These are phyloP conservation scores for Cladobotryum mycophilum DNA, from an alignment of 2,329 filamentous ascomycete species.

Conservation along the genomic window DNA sequence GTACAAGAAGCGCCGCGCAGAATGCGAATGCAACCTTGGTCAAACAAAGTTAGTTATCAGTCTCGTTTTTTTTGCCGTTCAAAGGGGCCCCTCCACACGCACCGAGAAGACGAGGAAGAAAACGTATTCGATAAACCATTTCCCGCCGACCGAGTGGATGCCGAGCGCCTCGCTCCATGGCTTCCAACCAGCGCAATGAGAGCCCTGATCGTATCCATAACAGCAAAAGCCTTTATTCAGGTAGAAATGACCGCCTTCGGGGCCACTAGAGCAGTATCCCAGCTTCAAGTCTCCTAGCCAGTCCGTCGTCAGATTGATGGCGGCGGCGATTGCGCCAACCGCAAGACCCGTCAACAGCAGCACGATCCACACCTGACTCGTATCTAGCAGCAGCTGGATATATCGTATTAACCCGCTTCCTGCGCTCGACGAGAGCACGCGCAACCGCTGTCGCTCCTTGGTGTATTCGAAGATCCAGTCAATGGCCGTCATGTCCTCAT, in stretches of 20 bases:
- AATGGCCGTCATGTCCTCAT: constrained; percentile 94
- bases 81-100: constrained; percentile 21
- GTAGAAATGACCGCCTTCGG: constrained; percentile 82
- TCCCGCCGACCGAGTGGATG: constrained; percentile 57
- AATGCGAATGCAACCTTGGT: constrained; percentile 67
- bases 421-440: constrained; percentile 64
- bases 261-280: constrained; percentile 71
- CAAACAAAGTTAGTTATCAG: neutral
- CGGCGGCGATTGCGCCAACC: constrained; percentile 77
- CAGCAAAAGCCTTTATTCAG: constrained; percentile 90
- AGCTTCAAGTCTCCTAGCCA: constrained; percentile 92
- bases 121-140: constrained; percentile 79
- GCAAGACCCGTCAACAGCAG: constrained; percentile 79
- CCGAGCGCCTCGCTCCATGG: constrained; percentile 75
- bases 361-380: constrained; percentile 86
- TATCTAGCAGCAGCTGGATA: constrained; percentile 67
- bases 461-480: constrained; percentile 99
- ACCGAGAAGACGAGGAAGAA: constrained; percentile 84
- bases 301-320: constrained; percentile 83
- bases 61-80: too few species aligned
- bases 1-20: constrained; percentile 71
- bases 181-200: constrained; percentile 80
- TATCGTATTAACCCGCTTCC: constrained; percentile 67
- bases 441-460: constrained; percentile 83
- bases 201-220: constrained; percentile 77